Evolutionary conservation across 352 stramenopile genomes (phyloP).

Genomic region (Pythium vanterpoolii): DNA sequence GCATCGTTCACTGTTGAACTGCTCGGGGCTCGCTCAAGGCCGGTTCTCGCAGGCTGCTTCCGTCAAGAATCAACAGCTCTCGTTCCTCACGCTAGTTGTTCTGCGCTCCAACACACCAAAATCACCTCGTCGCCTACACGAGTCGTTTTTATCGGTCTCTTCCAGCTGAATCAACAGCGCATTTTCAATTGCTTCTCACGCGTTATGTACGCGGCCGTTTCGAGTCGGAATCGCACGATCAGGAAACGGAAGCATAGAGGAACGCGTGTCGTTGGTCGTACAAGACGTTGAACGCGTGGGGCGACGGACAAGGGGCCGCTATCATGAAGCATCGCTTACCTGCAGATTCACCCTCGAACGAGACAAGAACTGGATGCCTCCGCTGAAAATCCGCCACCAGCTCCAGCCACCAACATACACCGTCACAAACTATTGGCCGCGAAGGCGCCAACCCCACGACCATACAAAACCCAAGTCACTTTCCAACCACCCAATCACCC

Average conservation of each 20-base stretch:
- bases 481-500: conserved; percentile 24
- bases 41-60: background rate
- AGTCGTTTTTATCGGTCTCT: too few relatives aligned
- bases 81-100: background rate
- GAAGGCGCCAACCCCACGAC: conserved; percentile 34
- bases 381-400: background rate
- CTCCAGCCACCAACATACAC: conserved; percentile 23
- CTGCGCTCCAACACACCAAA: background rate
- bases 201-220: background rate
- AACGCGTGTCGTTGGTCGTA: background rate
- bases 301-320: background rate
- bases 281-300: background rate
- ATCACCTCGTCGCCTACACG: background rate
- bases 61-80: background rate
- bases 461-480: conserved; percentile 70
- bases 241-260: background rate
- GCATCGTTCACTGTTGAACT: background rate
- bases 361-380: conserved; percentile 61
- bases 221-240: background rate
- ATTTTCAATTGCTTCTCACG: background rate
- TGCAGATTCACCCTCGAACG: conserved; percentile 31
- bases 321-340: conserved; percentile 11
- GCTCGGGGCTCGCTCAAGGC: background rate
- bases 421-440: conserved; percentile 76
- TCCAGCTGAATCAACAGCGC: background rate